Percentiles rank a stretch among this genome's conserved stretches.
Evolutionary conservation across 2,329 filamentous ascomycete species (phyloP).

Genomic region (Fusarium equiseti): DNA sequence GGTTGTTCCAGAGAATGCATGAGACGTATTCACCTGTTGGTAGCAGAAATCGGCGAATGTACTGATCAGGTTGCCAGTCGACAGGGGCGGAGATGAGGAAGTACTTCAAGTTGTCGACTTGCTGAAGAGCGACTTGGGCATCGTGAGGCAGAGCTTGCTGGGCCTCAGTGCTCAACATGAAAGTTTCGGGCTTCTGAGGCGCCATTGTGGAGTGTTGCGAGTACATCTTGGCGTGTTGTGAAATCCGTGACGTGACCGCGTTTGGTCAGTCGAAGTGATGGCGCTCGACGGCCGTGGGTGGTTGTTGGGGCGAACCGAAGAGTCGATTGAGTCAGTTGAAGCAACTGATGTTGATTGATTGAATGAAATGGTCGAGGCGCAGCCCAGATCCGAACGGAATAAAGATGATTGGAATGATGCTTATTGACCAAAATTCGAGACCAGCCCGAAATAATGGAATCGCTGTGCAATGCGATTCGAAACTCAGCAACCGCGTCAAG

Average conservation of each 20-base stretch:
- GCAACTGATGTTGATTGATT: conserved; percentile 10
- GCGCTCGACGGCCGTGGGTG: conserved; percentile 32
- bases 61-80: conserved; percentile 96
- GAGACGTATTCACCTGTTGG: conserved; percentile 99
- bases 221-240: conserved; percentile 71
- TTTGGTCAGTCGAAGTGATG: conserved; percentile 43
- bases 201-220: conserved; percentile 88
- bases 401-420: conserved; percentile 45
- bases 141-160: conserved; percentile 96
- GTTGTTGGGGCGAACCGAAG: conserved; percentile 27
- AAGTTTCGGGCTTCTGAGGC: conserved; percentile 97
- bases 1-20: conserved; percentile 97
- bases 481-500: conserved; percentile 61
- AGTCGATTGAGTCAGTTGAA: conserved; percentile 19
- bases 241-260: conserved; percentile 46
- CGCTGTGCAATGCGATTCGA: conserved; percentile 48
- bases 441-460: conserved; percentile 59
- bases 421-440: conserved; percentile 57
- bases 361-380: conserved; percentile 49
- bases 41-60: conserved; percentile 93
- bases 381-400: conserved; percentile 49
- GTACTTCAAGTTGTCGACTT: conserved; percentile 99
- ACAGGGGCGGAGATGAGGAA: conserved; percentile 99
- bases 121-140: conserved; percentile 95
- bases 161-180: conserved; percentile 96